Conservation (phyloP, 2,329 filamentous ascomycete species). For the Talaromyces funiculosus region DNA sequence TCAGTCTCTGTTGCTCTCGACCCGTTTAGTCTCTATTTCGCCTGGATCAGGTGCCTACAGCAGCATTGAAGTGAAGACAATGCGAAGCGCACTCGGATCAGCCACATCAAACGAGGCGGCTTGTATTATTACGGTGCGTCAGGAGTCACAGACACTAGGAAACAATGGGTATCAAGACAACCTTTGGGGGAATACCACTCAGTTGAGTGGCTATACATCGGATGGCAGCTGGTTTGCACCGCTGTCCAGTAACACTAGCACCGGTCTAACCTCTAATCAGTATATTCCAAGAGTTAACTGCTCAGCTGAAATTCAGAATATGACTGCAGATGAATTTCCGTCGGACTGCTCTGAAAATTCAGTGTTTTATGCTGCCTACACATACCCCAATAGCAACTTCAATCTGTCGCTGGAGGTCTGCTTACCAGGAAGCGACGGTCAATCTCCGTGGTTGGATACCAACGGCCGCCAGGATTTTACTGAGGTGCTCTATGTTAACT, state of each 20-base stretch:
- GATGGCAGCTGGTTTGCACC: constrained; percentile 15
- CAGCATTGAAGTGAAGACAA: not conserved
- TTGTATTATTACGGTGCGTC: constrained; percentile 1
- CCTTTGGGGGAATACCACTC: constrained; percentile 2
- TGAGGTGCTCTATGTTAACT: constrained; percentile 26
- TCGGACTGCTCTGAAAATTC: constrained; percentile 17
- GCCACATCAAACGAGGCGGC: not conserved
- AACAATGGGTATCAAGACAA: not conserved
- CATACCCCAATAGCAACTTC: not conserved
- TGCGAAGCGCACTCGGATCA: not conserved
- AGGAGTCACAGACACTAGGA: not conserved
- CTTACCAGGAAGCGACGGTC: constrained; percentile 22
- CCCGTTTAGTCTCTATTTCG: not conserved
- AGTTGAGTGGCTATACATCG: not conserved
- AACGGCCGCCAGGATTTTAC: constrained; percentile 26
- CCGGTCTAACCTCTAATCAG: constrained; percentile 23
- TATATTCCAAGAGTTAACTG: constrained; percentile 27
- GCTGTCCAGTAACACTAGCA: constrained; percentile 20
- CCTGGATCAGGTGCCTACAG: not conserved
- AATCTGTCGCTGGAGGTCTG: constrained; percentile 19
- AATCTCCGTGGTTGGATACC: constrained; percentile 24
- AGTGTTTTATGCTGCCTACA: constrained; percentile 20
- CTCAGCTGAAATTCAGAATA: constrained; percentile 17
- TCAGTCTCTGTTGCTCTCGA: constrained; percentile 19
- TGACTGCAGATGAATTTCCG: constrained; percentile 18